These are phyloP conservation scores for Plasmodium malariae DNA, from an alignment of 169 alveolate genomes.

Conservation along the genomic window DNA sequence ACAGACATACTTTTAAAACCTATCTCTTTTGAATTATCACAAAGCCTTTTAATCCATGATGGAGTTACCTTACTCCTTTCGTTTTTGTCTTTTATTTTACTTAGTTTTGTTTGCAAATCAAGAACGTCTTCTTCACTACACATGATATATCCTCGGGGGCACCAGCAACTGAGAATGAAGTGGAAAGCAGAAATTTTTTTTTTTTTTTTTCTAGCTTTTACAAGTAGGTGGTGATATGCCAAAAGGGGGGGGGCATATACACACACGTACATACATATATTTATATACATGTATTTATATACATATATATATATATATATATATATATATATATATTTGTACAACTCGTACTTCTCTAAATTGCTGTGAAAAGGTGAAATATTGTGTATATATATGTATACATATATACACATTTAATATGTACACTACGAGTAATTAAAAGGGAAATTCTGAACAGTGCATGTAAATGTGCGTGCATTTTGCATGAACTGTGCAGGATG, in stretches of 20 bases:
- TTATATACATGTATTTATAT: neutral
- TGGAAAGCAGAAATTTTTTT: neutral
- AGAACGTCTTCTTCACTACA: constrained; percentile 73
- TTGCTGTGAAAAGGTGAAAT: too few relatives aligned
- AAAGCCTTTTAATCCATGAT: constrained; percentile 40
- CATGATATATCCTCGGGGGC: constrained; percentile 75
- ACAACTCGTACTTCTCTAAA: too few relatives aligned
- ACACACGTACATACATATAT: neutral
- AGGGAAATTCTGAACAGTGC: neutral
- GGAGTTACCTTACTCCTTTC: constrained; percentile 35
- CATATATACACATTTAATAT: too few relatives aligned
- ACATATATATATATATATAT: neutral
- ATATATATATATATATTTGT: too few relatives aligned
- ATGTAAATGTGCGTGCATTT: neutral
- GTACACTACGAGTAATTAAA: too few relatives aligned
- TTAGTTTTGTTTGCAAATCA: constrained; percentile 40
- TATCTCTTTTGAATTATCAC: constrained; percentile 44
- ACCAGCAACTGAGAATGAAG: constrained; percentile 59
- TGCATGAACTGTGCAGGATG: neutral
- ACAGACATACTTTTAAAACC: constrained; percentile 76
- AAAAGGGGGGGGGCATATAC: too few relatives aligned
- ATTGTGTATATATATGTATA: too few relatives aligned
- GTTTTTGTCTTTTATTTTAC: constrained; percentile 19
- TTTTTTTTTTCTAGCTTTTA: too few relatives aligned
- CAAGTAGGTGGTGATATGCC: too few relatives aligned